Base-by-base conservation (phyloP, 345 rosid genomes). In the Sonneratia alba region DNA sequence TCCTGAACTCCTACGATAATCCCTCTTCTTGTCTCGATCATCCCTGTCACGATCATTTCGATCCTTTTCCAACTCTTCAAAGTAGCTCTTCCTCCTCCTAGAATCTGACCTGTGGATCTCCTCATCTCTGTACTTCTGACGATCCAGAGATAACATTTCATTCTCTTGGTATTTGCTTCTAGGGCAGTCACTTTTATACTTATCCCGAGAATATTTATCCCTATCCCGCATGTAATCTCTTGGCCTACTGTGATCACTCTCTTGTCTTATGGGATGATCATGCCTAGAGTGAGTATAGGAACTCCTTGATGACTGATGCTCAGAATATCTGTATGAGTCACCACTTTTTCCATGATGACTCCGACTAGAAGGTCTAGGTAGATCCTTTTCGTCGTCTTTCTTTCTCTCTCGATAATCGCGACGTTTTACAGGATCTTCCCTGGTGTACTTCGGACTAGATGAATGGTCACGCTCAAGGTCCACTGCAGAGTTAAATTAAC, bases 321-420 rank as follows among this genome's bases (percentile, higher is more conserved):
- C 96, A 77, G 81, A 70, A 75, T 79, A 82, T 77, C 86, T 87
- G 73, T 77, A 79, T 15, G 89, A 85, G 76, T 87, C 93, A 79
- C 77, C 72, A 7, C 72, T 75, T 79, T 79, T 89, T 62, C 77
- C 81, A 77, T 75, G 73, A 10, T 67, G 84, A 42, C 75, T 77
- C 45, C 45, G 45, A 70, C 76, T 82, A 77, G 78, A 79, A 77
- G 83, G 86, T 73, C 79, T 82, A 47, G 80, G 80, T 43, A 75
- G 71, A 55, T 85, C 97, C 71, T 80, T 80, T 71, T 76, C 83
- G 73, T 78, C 78, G 36, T 76, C 84, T 72, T 80, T 87, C 82
- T 82, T 85, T 49, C 77, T 73, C 51, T 70, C 70, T 70, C 36
- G 79, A 68, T 77, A 79, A 37, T 87, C 87, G 81, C 83, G 75